phyloP scores from a whole-genome alignment of 2,329 filamentous ascomycete species.

The Fusarium kyushuense region DNA sequence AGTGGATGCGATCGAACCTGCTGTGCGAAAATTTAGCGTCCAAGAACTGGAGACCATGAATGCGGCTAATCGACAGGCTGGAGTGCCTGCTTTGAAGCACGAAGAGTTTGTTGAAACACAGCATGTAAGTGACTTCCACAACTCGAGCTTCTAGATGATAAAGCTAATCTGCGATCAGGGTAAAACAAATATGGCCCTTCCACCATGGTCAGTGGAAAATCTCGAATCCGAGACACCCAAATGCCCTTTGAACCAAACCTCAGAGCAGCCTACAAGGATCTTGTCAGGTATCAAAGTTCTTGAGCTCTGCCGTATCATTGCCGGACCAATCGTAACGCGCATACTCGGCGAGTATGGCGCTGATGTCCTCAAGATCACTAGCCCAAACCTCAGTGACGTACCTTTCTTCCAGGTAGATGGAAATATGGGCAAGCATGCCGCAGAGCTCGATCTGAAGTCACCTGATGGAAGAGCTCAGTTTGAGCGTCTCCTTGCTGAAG shows the following conservation, averaged over 20 bases:
- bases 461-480: constrained; percentile 66
- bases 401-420: constrained; percentile 79
- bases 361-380: constrained; percentile 78
- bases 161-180: constrained; percentile 55
- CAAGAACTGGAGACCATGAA: constrained; percentile 71
- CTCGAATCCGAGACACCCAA: constrained; percentile 65
- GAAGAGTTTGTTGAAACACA: constrained; percentile 69
- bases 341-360: constrained; percentile 82
- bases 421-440: constrained; percentile 77
- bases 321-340: constrained; percentile 77
- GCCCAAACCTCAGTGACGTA: constrained; percentile 74
- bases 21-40: constrained; percentile 66
- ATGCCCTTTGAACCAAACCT: constrained; percentile 51
- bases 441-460: constrained; percentile 72
- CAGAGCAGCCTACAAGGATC: constrained; percentile 47
- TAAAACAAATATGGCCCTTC: constrained; percentile 54
- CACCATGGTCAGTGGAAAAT: constrained; percentile 63
- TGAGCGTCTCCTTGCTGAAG: constrained; percentile 69
- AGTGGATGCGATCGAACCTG: constrained; percentile 69
- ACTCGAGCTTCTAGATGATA: fast-evolving
- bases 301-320: constrained; percentile 81
- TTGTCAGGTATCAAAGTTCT: constrained; percentile 76
- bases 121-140: constrained; percentile 47
- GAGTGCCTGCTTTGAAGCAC: constrained; percentile 69
- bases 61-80: constrained; percentile 67